Conservation (phyloP, 176 grass and related monocot species). For the Juncus effusus region DNA sequence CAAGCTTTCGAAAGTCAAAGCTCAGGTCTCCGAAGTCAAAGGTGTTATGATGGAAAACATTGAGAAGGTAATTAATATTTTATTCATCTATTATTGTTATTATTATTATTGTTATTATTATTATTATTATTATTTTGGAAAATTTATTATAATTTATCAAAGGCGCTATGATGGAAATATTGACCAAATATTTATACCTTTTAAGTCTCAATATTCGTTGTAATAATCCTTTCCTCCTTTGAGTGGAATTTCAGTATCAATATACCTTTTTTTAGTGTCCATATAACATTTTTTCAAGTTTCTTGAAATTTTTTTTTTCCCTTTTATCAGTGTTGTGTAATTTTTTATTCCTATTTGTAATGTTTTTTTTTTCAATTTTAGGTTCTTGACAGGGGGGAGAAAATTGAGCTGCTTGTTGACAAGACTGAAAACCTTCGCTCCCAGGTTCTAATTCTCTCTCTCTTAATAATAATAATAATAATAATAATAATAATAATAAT, state of each 20-base stretch:
- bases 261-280: not conserved
- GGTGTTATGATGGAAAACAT: slow-evolving; percentile 98
- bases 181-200: too few relatives aligned
- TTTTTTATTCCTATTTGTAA: slow-evolving; percentile 9
- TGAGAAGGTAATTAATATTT: slow-evolving; percentile 60
- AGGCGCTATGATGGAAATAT: too few relatives aligned
- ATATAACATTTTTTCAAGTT: not conserved
- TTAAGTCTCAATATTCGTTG: too few relatives aligned
- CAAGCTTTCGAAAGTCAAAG: slow-evolving; percentile 89
- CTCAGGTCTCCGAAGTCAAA: slow-evolving; percentile 93
- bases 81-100: not conserved
- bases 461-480: not conserved
- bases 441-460: slow-evolving; percentile 38
- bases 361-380: slow-evolving; percentile 21
- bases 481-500: not conserved
- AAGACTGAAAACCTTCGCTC: slow-evolving; percentile 88
- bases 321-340: not conserved
- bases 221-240: too few relatives aligned
- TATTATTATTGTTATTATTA: slow-evolving; percentile 5
- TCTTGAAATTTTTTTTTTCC: not conserved
- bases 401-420: slow-evolving; percentile 87
- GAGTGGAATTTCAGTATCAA: not conserved
- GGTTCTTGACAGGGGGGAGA: slow-evolving; percentile 94
- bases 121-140: too few relatives aligned
- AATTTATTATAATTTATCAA: too few relatives aligned